Evolutionary conservation across 2,329 filamentous ascomycete species (phyloP), one percentile per base, ranked within the genome.

Genomic region (Diaporthe sp.): DNA sequence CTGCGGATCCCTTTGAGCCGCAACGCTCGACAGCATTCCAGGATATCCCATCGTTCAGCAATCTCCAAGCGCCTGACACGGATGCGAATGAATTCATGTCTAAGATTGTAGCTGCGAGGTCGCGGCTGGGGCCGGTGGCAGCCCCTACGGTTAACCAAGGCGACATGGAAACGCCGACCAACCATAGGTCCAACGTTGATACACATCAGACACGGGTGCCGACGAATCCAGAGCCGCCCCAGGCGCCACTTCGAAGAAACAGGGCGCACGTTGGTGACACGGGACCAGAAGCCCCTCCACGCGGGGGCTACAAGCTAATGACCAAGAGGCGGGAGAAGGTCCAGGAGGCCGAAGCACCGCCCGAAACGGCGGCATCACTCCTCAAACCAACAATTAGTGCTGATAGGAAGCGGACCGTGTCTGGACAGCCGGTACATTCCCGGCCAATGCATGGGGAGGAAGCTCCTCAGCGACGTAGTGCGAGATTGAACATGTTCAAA

Each of bases 331-430:
- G 81, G 72, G 84, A 85, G 78, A 82, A 83, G 80, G 76, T 79
- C 59, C 78, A 86, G 80, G 78, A 84, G 79, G 25, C 85, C 84
- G 55, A 85, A 82, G 77, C 79, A 78, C 81, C 86, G 67, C 78
- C 83, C 3, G 89, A 91, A 53, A 82, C 85, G 1, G 84, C 79
- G 77, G 83, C 79, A 73, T 82, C 78, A 62, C 80, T 80, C 67
- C 82, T 79, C 84, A 81, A 86, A 85, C 80, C 86, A 74, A 80
- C 86, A 25, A 82, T 88, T 28, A 87, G 86, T 5, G 85, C 88
- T 19, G 94, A 96, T 76, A 92, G 95, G 82, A 98, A 98, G 85
- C 92, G 96, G 79, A 98, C 95, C 1, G 91, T 98, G n/a, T 98
- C 96, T 55, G 96, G 96, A 5, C 95, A 98, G 79, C 90, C 89